phyloP scores from a whole-genome alignment of 208 protist genomes.

The Naegleria fowleri region DNA sequence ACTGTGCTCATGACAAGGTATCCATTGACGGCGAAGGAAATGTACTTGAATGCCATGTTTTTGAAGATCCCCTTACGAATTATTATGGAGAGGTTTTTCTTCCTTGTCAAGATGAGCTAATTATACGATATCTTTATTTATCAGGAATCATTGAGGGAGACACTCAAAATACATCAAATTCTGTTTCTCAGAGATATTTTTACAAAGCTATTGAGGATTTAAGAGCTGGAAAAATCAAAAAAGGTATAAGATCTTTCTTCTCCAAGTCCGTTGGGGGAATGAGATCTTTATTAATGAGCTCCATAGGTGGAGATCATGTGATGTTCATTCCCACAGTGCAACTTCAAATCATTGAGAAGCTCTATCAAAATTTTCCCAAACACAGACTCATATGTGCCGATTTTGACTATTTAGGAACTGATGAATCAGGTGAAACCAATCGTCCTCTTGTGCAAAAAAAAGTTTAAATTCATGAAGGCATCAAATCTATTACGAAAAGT shows the following conservation, averaged over 20 bases:
- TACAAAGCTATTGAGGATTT: neutral
- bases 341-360: slow-evolving; percentile 67
- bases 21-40: slow-evolving; percentile 62
- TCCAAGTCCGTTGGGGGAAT: neutral
- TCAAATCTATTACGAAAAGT: slow-evolving; percentile 29
- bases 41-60: neutral
- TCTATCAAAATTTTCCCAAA: slow-evolving; percentile 64
- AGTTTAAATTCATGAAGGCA: slow-evolving; percentile 68
- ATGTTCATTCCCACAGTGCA: slow-evolving; percentile 65
- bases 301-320: neutral
- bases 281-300: neutral
- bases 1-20: slow-evolving; percentile 72
- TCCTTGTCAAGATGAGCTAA: neutral
- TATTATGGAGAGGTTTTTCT: neutral
- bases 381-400: slow-evolving; percentile 69
- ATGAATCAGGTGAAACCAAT: slow-evolving; percentile 56
- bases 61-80: neutral
- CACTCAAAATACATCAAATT: neutral
- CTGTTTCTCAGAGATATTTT: neutral
- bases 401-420: slow-evolving; percentile 57
- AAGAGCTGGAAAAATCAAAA: neutral
- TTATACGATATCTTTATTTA: neutral
- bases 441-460: slow-evolving; percentile 65
- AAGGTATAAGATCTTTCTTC: neutral
- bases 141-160: neutral